Percentiles rank a stretch among this genome's conserved stretches.
Conservation (phyloP, 768 basidiomycete genomes). For the Serendipita vermifera region DNA sequence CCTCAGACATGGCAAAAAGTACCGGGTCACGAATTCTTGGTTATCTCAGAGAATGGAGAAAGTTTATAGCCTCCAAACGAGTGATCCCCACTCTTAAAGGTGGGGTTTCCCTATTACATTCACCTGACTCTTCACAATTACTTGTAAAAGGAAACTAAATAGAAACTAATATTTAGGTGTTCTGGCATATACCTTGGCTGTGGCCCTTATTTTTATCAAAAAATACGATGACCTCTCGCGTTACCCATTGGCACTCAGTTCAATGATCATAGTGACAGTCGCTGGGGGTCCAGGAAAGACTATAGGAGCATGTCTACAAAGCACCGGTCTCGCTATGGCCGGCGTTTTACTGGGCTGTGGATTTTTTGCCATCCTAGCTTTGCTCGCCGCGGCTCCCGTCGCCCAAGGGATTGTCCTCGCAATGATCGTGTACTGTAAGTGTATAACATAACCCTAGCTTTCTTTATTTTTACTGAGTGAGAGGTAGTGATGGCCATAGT, state of each 20-base stretch:
- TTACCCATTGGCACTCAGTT: constrained; percentile 17
- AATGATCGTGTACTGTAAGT: constrained; percentile 19
- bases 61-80: neutral
- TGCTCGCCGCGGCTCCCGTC: constrained; percentile 18
- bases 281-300: constrained; percentile 20
- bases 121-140: no score
- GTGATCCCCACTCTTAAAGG: neutral
- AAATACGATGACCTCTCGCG: constrained; percentile 16
- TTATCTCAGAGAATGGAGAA: neutral
- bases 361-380: constrained; percentile 23
- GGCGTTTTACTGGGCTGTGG: constrained; percentile 16
- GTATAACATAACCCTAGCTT: constrained; percentile 10
- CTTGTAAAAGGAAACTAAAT: no score
- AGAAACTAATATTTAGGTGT: no score
- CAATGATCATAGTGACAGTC: constrained; percentile 18
- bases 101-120: no score
- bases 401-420: constrained; percentile 23
- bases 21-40: neutral
- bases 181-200: constrained; percentile 19
- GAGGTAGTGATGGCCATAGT: constrained; percentile 19
- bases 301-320: constrained; percentile 17
- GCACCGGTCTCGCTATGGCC: constrained; percentile 13
- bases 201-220: constrained; percentile 17
- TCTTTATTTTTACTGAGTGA: neutral
- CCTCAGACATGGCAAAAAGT: constrained; percentile 1